These are phyloP conservation scores for Apiotrichum mycotoxinovorans DNA, from an alignment of 1,284 basidiomycete species.

Conservation along the genomic window DNA sequence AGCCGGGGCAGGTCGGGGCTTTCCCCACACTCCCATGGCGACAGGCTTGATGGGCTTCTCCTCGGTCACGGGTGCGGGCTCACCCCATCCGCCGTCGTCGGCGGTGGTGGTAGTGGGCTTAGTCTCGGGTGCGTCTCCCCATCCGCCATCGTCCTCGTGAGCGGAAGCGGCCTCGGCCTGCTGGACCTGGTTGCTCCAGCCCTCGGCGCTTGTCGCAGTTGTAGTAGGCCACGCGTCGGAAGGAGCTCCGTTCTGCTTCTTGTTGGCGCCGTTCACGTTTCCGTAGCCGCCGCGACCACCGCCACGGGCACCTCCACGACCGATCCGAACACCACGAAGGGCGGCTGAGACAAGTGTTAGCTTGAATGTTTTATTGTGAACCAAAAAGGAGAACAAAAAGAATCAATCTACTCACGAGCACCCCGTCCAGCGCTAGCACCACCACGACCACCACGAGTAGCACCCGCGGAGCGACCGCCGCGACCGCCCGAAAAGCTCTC, in stretches of 20 bases:
- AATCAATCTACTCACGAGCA: constrained; percentile 10
- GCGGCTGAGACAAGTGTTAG: constrained; percentile 7
- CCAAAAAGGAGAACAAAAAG: no score
- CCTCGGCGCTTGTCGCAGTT: constrained; percentile 40
- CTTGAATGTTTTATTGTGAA: background rate
- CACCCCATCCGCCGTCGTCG: constrained; percentile 20
- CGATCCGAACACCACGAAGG: constrained; percentile 17
- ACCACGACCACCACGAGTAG: constrained; percentile 32
- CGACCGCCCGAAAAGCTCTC: constrained; percentile 28
- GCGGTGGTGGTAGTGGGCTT: constrained; percentile 14
- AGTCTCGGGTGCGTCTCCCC: constrained; percentile 16
- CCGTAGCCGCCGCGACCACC: constrained; percentile 41
- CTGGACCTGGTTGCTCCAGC: constrained; percentile 41
- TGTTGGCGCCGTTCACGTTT: constrained; percentile 23
- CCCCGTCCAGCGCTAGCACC: constrained; percentile 18
- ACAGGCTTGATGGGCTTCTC: constrained; percentile 15
- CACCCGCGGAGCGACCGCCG: constrained; percentile 29
- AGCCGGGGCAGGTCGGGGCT: constrained; percentile 8
- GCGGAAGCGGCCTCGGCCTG: constrained; percentile 31
- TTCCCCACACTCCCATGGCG: constrained; percentile 5
- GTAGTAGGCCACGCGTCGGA: constrained; percentile 33
- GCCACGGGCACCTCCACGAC: constrained; percentile 44
- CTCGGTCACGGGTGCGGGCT: constrained; percentile 6
- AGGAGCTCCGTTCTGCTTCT: constrained; percentile 23
- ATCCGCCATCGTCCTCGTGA: constrained; percentile 24